Base-by-base conservation (phyloP, 495 filamentous ascomycete species). In the Aspergillus campestris region DNA sequence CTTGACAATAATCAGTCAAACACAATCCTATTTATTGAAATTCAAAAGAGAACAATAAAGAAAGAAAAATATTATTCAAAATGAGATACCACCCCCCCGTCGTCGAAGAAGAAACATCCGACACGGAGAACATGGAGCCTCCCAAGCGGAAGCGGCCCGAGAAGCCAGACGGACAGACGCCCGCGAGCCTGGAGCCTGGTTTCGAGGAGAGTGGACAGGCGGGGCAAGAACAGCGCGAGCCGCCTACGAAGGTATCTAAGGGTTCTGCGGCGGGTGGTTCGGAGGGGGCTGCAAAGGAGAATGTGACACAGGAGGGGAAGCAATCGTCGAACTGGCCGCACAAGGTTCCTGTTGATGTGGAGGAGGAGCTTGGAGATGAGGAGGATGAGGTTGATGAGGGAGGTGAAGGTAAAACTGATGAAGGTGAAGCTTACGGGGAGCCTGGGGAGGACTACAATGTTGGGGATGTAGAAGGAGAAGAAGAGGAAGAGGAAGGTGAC, bases 31-130 rank as follows among this genome's bases (percentile, higher is more conserved):
- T 24, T 24, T 2, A 24, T 24, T 4, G 18, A 4, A 4, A 24
- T 24, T 24, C 18, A 4, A 24, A 1, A 24, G 4, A 24, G 4
- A 24, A 24, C 1, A 24, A 24, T 24, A 1, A 24, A 34, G 9
- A 10, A 34, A 5, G 2, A 2, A 13, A 34, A 34, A 3, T 34
- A 34, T 34, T n/a, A n/a, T n/a, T n/a, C 24, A 51, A 48, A 40
- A 53, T 59, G 56, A 55, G 48, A 31, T 55, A 59, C 47, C 48
- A 53, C 38, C 32, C 47, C 5, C 56, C 56, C 5, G 28, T 48
- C 11, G 52, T 59, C 7, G 56, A 59, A 45, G 51, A 55, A 33
- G 46, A 45, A 11, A 13, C 13, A 8, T 42, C 45, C 4, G 56
- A 58, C 5, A 51, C 48, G 6, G 50, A 45, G 27, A 40, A 31